phyloP scores from a whole-genome alignment of 306 rosid species.

The Corylus heterophylla region DNA sequence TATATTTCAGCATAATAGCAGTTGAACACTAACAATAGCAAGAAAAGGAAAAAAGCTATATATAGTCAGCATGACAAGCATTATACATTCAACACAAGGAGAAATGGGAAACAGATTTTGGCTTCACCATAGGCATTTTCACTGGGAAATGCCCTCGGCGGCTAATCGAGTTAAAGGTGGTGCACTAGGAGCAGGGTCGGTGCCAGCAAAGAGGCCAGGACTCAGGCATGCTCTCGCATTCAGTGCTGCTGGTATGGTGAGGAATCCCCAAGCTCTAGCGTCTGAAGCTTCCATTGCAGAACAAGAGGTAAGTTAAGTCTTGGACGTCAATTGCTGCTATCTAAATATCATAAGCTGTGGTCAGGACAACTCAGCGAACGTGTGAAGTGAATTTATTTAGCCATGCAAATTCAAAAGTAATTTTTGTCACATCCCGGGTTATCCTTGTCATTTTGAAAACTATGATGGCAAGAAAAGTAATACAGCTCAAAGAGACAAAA shows the following conservation, averaged over 20 bases:
- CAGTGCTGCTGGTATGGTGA: background rate
- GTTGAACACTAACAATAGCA: background rate
- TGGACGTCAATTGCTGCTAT: background rate
- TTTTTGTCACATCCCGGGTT: background rate
- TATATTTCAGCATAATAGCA: background rate
- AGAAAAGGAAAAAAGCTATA: background rate
- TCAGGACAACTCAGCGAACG: background rate
- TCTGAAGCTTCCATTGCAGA: constrained; percentile 28
- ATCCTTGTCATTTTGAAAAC: background rate
- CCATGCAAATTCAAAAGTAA: background rate
- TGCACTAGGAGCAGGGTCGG: constrained; percentile 1
- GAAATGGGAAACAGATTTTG: constrained; percentile 20
- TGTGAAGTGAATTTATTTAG: background rate
- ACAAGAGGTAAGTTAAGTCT: constrained; percentile 20
- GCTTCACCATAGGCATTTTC: constrained; percentile 20
- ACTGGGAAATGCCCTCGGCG: constrained; percentile 3
- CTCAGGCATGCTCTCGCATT: background rate
- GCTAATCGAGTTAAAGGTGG: background rate
- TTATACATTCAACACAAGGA: constrained; percentile 24
- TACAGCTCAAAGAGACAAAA: background rate
- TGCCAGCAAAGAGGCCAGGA: constrained; percentile 15
- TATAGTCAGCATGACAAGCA: constrained; percentile 33
- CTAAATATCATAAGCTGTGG: constrained; percentile 8
- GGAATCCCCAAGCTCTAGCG: constrained; percentile 22
- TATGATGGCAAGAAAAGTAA: background rate